Percentiles rank a stretch among this genome's conserved stretches.
These are phyloP conservation scores for Russula earlei DNA, from an alignment of 768 basidiomycete genomes.

Conservation along the genomic window DNA sequence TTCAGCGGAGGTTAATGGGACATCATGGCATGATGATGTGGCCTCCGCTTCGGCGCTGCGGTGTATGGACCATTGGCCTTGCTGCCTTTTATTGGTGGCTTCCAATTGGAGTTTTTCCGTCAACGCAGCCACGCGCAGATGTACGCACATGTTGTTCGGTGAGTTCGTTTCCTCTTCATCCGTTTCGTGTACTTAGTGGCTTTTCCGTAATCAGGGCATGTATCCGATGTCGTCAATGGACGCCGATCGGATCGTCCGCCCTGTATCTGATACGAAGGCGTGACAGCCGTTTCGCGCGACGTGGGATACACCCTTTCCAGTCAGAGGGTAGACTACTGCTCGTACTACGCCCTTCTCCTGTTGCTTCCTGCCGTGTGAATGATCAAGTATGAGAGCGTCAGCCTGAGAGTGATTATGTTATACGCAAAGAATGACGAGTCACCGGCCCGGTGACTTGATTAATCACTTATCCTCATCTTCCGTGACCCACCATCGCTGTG, in stretches of 20 bases:
- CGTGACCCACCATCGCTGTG: background rate
- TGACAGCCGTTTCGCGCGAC: background rate
- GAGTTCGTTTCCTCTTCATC: background rate
- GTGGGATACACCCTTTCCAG: background rate
- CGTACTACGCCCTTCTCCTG: background rate
- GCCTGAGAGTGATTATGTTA: background rate
- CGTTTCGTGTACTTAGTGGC: background rate
- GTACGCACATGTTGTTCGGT: background rate
- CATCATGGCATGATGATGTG: background rate
- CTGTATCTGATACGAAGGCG: background rate
- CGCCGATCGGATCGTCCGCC: too few relatives aligned
- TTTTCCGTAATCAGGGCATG: background rate
- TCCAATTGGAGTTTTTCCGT: background rate
- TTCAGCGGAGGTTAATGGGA: conserved; percentile 1
- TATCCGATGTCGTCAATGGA: background rate
- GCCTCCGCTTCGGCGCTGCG: background rate
- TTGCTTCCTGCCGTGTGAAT: background rate
- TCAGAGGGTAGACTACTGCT: background rate
- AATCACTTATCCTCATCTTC: background rate
- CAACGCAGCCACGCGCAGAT: background rate
- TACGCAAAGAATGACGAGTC: background rate
- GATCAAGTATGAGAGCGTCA: background rate
- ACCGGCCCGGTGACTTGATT: conserved; percentile 1
- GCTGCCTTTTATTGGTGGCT: background rate
- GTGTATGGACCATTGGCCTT: background rate